Percentiles rank a stretch among this genome's conserved stretches.
Conservation (phyloP, 352 stramenopile species). For the Pythium sp. region DNA sequence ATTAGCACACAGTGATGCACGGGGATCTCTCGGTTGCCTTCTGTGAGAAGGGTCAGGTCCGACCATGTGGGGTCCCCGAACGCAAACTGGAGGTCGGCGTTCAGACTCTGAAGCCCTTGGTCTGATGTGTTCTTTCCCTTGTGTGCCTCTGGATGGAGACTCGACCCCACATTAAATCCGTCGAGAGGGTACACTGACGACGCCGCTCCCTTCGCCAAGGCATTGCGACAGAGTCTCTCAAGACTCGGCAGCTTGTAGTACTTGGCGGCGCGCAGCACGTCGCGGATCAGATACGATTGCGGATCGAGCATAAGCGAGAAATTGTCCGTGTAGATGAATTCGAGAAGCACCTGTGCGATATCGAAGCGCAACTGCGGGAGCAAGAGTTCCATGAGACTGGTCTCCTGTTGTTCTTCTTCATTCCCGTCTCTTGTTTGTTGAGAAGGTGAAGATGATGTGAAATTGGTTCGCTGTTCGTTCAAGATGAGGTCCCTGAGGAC, state of each 20-base stretch:
- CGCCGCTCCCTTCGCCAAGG: constrained; percentile 20
- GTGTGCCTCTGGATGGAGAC: background rate
- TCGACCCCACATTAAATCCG: constrained; percentile 2
- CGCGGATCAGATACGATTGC: constrained; percentile 48
- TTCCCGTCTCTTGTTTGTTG: background rate
- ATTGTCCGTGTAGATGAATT: constrained; percentile 76
- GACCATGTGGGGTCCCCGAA: constrained; percentile 44
- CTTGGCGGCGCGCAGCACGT: constrained; percentile 52
- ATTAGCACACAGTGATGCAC: constrained; percentile 64
- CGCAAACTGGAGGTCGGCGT: constrained; percentile 46
- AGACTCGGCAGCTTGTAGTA: constrained; percentile 43
- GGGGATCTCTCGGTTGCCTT: constrained; percentile 31
- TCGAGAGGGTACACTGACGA: constrained; percentile 5
- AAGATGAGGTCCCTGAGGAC: constrained; percentile 57
- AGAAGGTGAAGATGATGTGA: background rate
- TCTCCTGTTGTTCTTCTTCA: background rate
- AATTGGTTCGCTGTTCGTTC: constrained; percentile 35
- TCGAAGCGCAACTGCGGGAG: constrained; percentile 50
- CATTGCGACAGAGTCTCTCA: constrained; percentile 33
- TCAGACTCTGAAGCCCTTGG: constrained; percentile 24
- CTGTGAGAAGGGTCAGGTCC: constrained; percentile 51
- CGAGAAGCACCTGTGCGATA: constrained; percentile 48
- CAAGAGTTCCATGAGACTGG: constrained; percentile 37
- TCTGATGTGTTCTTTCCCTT: constrained; percentile 7
- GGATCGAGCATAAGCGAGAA: constrained; percentile 45